Base-by-base conservation (phyloP, 2,329 filamentous ascomycete species). In the Apiospora sp. region DNA sequence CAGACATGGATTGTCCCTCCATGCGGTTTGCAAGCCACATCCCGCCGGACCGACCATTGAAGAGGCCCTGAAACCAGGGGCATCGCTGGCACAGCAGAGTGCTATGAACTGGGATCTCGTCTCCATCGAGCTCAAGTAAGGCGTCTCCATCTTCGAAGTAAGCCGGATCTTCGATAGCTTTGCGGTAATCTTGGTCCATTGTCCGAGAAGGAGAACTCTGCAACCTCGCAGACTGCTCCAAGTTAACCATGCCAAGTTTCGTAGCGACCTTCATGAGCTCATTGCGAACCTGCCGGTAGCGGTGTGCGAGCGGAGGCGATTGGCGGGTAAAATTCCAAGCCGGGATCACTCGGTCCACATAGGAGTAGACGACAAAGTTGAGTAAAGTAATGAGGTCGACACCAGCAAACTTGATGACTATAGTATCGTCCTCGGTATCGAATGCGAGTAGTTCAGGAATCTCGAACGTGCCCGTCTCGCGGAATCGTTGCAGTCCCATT, bases 41-140 rank as follows among this genome's bases (percentile, higher is more conserved):
- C 0, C 96, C 96, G 54, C 89, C 88, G 10, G 96, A 94, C 61
- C 94, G 92, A n/a, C 96, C 96, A 77, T 94, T 88, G 81, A 98
- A 98, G 61, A 99, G 87, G 1, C 93, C 93, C 75, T 96, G 87
- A 75, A 99, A 99, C 86, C 98, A 99, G 0, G 94, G 95, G 77
- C 95, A 98, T 75, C 96, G 88, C 78, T 92, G 91, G 75, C 94
- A 95, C 48, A 98, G 81, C 4, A 98, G 82, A 5, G 91, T 87
- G 75, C 94, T 96, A 78, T 99, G 96, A 0, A 93, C 92, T 19
- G 86, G 84, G 46, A 95, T 84, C 41, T 92, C 92, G n/a, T 90
- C 89, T 30, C 92, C 93, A 73, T 93, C 90, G 14, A 98, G 87
- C 76, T 98, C 92, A 24, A 98, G 85, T 7, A 96, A 80, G 8